Conservation (phyloP, 1,284 basidiomycete genomes). For the Abortiporus biennis region DNA sequence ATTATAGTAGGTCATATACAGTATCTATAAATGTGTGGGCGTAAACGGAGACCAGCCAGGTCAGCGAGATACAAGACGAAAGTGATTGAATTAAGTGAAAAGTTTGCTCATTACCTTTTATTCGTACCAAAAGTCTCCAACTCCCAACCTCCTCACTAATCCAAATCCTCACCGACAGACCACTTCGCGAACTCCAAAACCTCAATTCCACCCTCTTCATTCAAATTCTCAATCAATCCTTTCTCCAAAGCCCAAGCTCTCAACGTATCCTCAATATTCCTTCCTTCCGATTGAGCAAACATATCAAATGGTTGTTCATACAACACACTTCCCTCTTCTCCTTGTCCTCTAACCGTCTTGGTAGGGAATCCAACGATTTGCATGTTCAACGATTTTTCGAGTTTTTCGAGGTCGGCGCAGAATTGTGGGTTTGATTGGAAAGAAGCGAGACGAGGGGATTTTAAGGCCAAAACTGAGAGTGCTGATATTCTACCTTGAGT, state of each 20-base stretch:
- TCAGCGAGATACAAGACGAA: too few relatives aligned
- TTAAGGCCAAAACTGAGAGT: slow-evolving; percentile 59
- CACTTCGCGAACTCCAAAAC: slow-evolving; percentile 64
- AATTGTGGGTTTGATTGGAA: slow-evolving; percentile 41
- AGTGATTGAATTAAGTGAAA: too few relatives aligned
- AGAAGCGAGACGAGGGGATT: slow-evolving; percentile 37
- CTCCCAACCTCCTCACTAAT: too few relatives aligned
- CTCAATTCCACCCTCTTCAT: slow-evolving; percentile 32
- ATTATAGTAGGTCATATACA: too few relatives aligned
- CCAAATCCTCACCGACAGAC: slow-evolving; percentile 51
- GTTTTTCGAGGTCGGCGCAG: slow-evolving; percentile 47
- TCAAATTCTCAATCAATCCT: slow-evolving; percentile 35
- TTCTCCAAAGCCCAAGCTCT: slow-evolving; percentile 60
- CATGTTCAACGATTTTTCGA: slow-evolving; percentile 75
- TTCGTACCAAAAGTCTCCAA: too few relatives aligned
- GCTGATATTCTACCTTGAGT: slow-evolving; percentile 68
- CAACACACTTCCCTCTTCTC: slow-evolving; percentile 58
- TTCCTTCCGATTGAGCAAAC: slow-evolving; percentile 45
- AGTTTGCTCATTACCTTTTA: too few relatives aligned
- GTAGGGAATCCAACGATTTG: slow-evolving; percentile 88
- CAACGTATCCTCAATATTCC: slow-evolving; percentile 60
- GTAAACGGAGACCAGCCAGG: too few relatives aligned
- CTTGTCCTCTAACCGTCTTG: slow-evolving; percentile 42
- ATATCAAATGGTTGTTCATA: slow-evolving; percentile 85
- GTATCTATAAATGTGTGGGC: too few relatives aligned